phyloP scores from a whole-genome alignment of 306 rosid species.

The Citrullus mucosospermus region DNA sequence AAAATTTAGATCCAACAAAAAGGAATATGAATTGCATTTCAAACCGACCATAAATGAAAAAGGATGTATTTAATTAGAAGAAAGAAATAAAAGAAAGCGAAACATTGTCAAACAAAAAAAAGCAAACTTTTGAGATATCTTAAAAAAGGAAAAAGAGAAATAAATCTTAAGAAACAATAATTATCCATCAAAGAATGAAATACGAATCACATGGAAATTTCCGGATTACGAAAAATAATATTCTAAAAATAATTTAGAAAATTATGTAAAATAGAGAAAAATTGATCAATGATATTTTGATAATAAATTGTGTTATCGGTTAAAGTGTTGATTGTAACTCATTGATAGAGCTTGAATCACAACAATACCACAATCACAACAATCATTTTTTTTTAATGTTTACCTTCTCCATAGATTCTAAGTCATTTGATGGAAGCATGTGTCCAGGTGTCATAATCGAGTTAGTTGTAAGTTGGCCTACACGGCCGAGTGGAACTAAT shows the following conservation, averaged over 20 bases:
- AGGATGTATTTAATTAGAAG: neutral
- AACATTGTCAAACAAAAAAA: neutral
- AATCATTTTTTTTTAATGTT: neutral
- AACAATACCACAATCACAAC: neutral
- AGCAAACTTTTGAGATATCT: neutral
- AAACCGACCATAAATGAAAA: neutral
- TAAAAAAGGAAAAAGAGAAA: neutral
- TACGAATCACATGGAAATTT: neutral
- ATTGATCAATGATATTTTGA: neutral
- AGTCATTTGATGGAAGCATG: neutral
- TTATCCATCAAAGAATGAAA: neutral
- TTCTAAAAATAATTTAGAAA: neutral
- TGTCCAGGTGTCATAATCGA: neutral
- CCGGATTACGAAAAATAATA: neutral
- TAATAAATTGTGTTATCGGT: neutral
- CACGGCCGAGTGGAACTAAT: neutral
- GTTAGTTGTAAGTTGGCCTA: neutral
- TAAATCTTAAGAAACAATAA: neutral
- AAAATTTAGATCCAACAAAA: too few relatives aligned
- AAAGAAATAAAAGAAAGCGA: neutral
- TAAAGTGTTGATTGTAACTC: too few relatives aligned
- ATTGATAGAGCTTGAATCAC: too few relatives aligned
- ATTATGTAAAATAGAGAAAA: neutral
- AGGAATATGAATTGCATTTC: too few relatives aligned
- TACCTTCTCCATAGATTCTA: neutral